A percentile compares a stretch with the other conserved stretches of the same genome.
phyloP scores from a whole-genome alignment of 768 basidiomycete genomes.

The Ramaria rubella region DNA sequence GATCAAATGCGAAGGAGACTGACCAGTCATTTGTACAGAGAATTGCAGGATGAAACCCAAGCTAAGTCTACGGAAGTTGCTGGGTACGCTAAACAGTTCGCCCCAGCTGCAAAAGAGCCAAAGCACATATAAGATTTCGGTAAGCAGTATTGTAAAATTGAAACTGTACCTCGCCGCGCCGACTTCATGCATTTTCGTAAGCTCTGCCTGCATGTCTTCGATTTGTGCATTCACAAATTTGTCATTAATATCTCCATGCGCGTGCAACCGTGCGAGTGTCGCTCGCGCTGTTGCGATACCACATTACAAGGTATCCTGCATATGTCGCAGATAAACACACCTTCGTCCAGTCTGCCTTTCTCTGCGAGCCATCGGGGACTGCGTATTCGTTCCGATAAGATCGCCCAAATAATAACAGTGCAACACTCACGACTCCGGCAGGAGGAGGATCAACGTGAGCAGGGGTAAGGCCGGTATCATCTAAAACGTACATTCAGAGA shows the following conservation, averaged over 20 bases:
- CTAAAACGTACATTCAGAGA: neutral
- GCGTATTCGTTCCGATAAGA: neutral
- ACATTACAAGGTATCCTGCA: neutral
- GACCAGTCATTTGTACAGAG: conserved; percentile 55
- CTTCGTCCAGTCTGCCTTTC: conserved; percentile 43
- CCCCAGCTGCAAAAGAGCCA: conserved; percentile 24
- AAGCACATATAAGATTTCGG: neutral
- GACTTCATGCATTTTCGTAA: conserved; percentile 28
- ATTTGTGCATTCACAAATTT: conserved; percentile 41
- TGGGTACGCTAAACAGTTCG: conserved; percentile 34
- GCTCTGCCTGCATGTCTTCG: conserved; percentile 38
- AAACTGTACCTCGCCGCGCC: conserved; percentile 34
- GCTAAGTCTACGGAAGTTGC: conserved; percentile 41
- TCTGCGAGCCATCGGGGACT: conserved; percentile 48
- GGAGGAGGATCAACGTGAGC: conserved; percentile 41
- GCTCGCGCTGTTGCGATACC: conserved; percentile 27
- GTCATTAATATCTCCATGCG: conserved; percentile 41
- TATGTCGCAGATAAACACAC: conserved; percentile 18
- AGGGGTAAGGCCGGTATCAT: conserved; percentile 44
- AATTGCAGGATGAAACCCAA: conserved; percentile 46
- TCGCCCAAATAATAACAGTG: too few relatives aligned
- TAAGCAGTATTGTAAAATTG: neutral
- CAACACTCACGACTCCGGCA: conserved; percentile 44
- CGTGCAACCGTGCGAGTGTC: conserved; percentile 48
- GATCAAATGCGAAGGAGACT: neutral